These are phyloP conservation scores for Tylopilus plumbeoviolaceoides DNA, from an alignment of 768 basidiomycete genomes.

Conservation along the genomic window DNA sequence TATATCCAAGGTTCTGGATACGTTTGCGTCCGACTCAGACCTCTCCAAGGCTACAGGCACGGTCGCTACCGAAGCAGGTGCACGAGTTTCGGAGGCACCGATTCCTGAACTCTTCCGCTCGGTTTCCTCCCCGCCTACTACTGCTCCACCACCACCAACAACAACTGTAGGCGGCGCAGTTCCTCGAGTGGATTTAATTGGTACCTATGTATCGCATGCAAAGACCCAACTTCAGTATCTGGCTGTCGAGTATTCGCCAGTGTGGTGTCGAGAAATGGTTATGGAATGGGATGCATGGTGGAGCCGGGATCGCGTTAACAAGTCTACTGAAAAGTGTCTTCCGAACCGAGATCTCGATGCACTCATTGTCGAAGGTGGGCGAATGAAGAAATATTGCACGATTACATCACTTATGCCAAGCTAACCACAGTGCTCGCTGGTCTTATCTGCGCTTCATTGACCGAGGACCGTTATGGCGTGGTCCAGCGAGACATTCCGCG, in stretches of 20 bases:
- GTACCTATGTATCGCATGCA: neutral
- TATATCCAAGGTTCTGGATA: conserved; percentile 47
- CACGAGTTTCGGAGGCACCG: conserved; percentile 26
- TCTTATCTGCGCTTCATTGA: conserved; percentile 66
- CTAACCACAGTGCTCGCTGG: conserved; percentile 46
- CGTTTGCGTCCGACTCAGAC: conserved; percentile 58
- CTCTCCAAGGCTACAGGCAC: conserved; percentile 48
- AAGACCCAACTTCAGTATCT: conserved; percentile 3
- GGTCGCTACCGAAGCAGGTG: conserved; percentile 34
- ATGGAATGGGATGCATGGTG: conserved; percentile 46
- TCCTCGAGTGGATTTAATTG: neutral
- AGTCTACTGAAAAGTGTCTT: conserved; percentile 49
- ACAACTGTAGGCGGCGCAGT: neutral
- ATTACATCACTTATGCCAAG: neutral
- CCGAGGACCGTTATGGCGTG: conserved; percentile 77
- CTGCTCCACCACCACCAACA: conserved; percentile 12
- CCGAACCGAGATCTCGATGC: conserved; percentile 63
- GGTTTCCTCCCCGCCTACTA: conserved; percentile 20
- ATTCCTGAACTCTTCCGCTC: conserved; percentile 51
- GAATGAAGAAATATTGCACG: neutral
- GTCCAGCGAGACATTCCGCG: conserved; percentile 84
- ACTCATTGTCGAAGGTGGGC: conserved; percentile 55
- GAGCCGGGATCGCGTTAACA: conserved; percentile 50
- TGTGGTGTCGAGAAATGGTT: conserved; percentile 22
- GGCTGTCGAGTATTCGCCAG: conserved; percentile 29